Conservation (phyloP, 129 eudicot genomes). For the Deinandra increscens region DNA sequence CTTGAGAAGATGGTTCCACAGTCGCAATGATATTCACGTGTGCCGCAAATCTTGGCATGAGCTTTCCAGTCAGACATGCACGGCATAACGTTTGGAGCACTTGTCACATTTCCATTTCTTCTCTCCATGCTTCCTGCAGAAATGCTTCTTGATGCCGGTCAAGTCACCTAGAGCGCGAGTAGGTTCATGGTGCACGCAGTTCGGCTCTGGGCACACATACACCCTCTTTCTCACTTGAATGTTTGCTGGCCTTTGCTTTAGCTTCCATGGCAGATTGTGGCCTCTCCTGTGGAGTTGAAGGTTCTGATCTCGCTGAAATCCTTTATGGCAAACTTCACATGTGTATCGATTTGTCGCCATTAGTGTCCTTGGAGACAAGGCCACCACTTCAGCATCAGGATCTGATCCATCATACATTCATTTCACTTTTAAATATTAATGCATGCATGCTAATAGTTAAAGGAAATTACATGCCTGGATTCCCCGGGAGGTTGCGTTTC, state of each 20-base stretch:
- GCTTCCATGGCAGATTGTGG: slow-evolving; percentile 95
- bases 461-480: slow-evolving; percentile 41
- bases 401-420: too few species aligned
- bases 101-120: slow-evolving; percentile 97
- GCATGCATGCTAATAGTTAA: too few species aligned
- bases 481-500: slow-evolving; percentile 60
- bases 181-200: slow-evolving; percentile 92
- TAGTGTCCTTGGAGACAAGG: slow-evolving; percentile 82
- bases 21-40: slow-evolving; percentile 89
- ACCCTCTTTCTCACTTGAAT: slow-evolving; percentile 77
- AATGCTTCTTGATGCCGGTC: slow-evolving; percentile 95
- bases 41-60: slow-evolving; percentile 86
- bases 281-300: slow-evolving; percentile 96
- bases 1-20: slow-evolving; percentile 94
- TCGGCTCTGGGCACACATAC: slow-evolving; percentile 90
- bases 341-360: slow-evolving; percentile 89
- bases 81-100: slow-evolving; percentile 91
- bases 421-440: too few species aligned
- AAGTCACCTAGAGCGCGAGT: slow-evolving; percentile 89
- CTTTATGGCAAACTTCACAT: slow-evolving; percentile 91
- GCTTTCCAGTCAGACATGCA: slow-evolving; percentile 98
- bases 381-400: slow-evolving; percentile 98
- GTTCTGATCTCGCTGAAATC: slow-evolving; percentile 95
- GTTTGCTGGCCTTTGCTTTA: slow-evolving; percentile 78
- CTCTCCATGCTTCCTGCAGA: slow-evolving; percentile 93